These are phyloP conservation scores for Eimeria falciformis DNA, from an alignment of 169 alveolate species.

Conservation along the genomic window DNA sequence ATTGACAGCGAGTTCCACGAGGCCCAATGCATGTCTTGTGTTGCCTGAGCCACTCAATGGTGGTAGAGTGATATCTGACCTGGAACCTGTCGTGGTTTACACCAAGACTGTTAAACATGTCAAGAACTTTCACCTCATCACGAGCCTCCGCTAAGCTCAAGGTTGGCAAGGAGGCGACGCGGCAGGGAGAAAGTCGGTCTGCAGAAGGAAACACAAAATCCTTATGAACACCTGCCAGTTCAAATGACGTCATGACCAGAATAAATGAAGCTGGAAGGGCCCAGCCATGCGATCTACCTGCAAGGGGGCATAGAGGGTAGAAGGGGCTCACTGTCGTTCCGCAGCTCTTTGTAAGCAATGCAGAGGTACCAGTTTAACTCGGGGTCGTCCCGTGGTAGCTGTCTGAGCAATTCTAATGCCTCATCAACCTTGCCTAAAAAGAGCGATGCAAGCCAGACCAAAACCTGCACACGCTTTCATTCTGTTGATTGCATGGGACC, in stretches of 20 bases:
- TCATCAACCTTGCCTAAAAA: background rate
- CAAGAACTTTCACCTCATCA: constrained; percentile 9
- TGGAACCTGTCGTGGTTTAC: background rate
- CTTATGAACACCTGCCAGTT: no score
- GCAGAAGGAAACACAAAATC: background rate
- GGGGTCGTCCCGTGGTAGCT: constrained; percentile 17
- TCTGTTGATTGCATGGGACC: no score
- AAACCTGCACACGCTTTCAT: background rate
- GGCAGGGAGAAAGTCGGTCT: constrained; percentile 17
- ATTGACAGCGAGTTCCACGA: no score
- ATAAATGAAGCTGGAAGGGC: background rate
- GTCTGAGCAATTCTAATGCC: background rate
- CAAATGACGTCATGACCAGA: background rate
- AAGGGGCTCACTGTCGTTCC: background rate
- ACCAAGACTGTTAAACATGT: background rate
- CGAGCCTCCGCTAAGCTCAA: constrained; percentile 1
- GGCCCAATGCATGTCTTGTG: no score
- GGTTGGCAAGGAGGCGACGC: constrained; percentile 3
- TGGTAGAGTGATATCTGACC: background rate
- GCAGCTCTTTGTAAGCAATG: background rate
- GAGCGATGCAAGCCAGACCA: background rate
- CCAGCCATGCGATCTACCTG: background rate
- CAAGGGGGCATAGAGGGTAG: background rate
- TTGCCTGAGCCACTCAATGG: no score
- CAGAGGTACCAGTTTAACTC: background rate